Percentiles rank a stretch among this genome's conserved stretches.
phyloP scores from a whole-genome alignment of 2,329 filamentous ascomycete genomes.

The Sordariomycetes sp. region DNA sequence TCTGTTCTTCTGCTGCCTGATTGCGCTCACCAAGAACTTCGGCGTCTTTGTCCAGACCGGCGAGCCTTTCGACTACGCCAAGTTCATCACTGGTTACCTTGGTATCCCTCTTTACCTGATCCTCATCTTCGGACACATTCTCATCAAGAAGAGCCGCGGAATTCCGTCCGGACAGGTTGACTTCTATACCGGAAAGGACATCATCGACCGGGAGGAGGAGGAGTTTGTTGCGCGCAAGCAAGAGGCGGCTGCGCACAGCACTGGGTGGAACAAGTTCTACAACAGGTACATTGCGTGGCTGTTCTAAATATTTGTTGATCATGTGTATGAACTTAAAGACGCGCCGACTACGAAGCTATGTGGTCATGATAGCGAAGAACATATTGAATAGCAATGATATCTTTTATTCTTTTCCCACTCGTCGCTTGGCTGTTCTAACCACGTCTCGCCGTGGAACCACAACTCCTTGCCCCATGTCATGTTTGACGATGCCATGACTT shows the following conservation, averaged over 20 bases:
- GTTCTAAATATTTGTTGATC: too few relatives aligned
- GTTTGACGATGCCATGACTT: too few relatives aligned
- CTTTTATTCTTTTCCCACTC: too few relatives aligned
- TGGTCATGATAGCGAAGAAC: too few relatives aligned
- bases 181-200: slow-evolving; percentile 64
- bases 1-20: slow-evolving; percentile 61
- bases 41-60: slow-evolving; percentile 54
- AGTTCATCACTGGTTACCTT: slow-evolving; percentile 68
- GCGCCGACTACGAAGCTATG: too few relatives aligned
- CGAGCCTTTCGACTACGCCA: slow-evolving; percentile 59
- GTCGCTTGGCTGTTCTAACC: too few relatives aligned
- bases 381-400: too few relatives aligned
- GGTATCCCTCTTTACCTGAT: slow-evolving; percentile 68
- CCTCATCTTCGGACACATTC: slow-evolving; percentile 61
- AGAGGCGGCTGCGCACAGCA: slow-evolving; percentile 14
- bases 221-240: slow-evolving; percentile 46
- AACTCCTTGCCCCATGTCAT: too few relatives aligned
- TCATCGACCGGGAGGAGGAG: slow-evolving; percentile 64
- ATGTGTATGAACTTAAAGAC: too few relatives aligned
- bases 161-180: slow-evolving; percentile 53
- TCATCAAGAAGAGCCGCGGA: slow-evolving; percentile 41
- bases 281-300: slow-evolving; percentile 26
- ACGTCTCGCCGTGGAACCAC: too few relatives aligned
- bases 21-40: slow-evolving; percentile 78
- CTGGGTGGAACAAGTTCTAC: slow-evolving; percentile 23